Conservation (phyloP, 495 filamentous ascomycete genomes). For the Collariella sp. region DNA sequence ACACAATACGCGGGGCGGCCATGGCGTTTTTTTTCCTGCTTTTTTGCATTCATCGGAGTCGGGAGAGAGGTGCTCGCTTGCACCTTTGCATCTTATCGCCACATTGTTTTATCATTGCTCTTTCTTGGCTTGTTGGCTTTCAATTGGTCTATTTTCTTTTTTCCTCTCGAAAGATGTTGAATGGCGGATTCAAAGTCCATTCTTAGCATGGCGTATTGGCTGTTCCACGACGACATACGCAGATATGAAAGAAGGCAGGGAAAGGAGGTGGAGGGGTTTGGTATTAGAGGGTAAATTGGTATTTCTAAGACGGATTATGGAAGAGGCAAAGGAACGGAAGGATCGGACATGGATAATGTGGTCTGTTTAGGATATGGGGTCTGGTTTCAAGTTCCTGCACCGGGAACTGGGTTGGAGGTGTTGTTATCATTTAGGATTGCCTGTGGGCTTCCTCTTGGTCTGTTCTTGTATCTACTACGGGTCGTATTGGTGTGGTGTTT, state of each 20-base stretch:
- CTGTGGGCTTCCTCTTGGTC: neutral
- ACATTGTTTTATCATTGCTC: too few species aligned
- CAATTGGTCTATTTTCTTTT: too few species aligned
- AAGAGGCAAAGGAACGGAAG: neutral
- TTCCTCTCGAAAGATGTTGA: too few species aligned
- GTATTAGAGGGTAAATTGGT: neutral
- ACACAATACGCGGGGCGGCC: neutral
- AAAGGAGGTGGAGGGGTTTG: neutral
- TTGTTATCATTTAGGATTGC: neutral
- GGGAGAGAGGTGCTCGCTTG: too few species aligned
- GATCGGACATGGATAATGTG: neutral
- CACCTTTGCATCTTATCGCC: too few species aligned
- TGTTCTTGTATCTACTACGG: neutral
- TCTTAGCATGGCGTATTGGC: neutral
- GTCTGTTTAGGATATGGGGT: neutral
- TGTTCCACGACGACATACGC: neutral
- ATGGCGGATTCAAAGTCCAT: too few species aligned
- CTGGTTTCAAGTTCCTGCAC: neutral
- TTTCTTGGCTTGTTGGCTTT: too few species aligned
- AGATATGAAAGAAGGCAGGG: neutral
- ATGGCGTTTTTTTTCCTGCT: slow-evolving; percentile 3
- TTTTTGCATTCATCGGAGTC: neutral
- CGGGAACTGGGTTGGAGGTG: neutral
- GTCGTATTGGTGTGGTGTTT: neutral
- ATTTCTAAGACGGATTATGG: neutral